Percentiles rank a stretch among this genome's conserved stretches.
Evolutionary conservation across 495 filamentous ascomycete species (phyloP).

Genomic region (Tuber magnatum): DNA sequence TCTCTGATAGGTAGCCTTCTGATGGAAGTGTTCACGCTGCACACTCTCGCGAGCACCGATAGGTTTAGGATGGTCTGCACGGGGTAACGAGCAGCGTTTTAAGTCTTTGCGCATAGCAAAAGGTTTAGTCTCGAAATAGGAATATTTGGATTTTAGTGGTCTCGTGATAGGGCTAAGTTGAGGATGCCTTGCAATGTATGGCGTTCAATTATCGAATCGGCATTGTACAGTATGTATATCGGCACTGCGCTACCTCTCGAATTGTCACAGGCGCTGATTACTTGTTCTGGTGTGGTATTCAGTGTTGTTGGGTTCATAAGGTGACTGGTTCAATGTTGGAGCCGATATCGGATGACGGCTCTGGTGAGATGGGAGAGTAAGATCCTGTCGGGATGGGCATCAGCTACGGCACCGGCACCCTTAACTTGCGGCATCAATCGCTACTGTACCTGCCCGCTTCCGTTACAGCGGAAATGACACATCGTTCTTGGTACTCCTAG

Average conservation of each 20-base stretch:
- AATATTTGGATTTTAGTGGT: background rate
- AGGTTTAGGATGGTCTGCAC: background rate
- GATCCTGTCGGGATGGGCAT: background rate
- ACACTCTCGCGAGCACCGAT: background rate
- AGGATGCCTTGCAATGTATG: background rate
- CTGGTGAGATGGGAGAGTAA: background rate
- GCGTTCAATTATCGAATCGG: background rate
- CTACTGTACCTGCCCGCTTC: background rate
- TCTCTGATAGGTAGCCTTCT: background rate
- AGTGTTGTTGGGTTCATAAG: background rate
- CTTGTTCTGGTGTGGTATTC: background rate
- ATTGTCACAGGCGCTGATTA: background rate
- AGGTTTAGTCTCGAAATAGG: background rate
- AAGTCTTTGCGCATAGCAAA: background rate
- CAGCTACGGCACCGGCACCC: background rate
- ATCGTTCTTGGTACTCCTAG: background rate
- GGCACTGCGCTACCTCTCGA: background rate
- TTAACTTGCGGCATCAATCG: background rate
- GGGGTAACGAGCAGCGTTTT: background rate
- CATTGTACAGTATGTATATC: too few species aligned
- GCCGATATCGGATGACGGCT: background rate
- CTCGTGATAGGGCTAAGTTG: background rate
- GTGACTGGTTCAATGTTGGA: background rate
- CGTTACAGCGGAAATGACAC: background rate
- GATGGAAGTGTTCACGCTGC: background rate